Percentiles rank a stretch among this genome's conserved stretches.
Evolutionary conservation across 805 yeast genomes (phyloP).

Genomic region (Metschnikowia peoriensis): DNA sequence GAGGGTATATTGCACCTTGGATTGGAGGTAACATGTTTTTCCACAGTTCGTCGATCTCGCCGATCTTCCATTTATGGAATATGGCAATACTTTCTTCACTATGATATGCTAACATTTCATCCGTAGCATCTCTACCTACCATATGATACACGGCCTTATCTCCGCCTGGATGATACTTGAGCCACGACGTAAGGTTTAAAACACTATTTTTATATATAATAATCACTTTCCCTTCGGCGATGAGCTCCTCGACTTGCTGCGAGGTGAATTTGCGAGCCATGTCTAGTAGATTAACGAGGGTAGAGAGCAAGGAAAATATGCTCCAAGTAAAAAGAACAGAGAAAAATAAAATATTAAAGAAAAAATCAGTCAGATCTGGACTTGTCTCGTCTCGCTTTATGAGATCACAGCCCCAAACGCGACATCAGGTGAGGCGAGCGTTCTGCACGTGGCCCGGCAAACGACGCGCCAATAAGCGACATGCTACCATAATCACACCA

Average conservation of each 20-base stretch:
- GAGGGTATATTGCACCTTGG: constrained; percentile 62
- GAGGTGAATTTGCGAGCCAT: constrained; percentile 22
- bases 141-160: constrained; percentile 79
- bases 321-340: background rate
- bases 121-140: constrained; percentile 88
- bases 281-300: background rate
- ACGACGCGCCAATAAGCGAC: background rate
- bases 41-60: constrained; percentile 66
- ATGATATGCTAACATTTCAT: constrained; percentile 87
- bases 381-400: background rate
- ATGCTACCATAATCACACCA: background rate
- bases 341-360: background rate
- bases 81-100: constrained; percentile 50
- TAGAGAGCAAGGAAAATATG: background rate
- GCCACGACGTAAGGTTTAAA: constrained; percentile 67
- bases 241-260: constrained; percentile 50
- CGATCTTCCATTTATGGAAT: constrained; percentile 63
- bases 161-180: constrained; percentile 83
- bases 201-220: constrained; percentile 65
- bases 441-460: background rate
- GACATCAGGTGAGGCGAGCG: constrained; percentile 6
- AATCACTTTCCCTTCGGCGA: constrained; percentile 65
- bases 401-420: constrained; percentile 3
- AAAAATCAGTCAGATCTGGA: background rate
- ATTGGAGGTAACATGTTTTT: constrained; percentile 80